Conservation (phyloP, 805 yeast species). For the Hanseniaspora nectarophila region DNA sequence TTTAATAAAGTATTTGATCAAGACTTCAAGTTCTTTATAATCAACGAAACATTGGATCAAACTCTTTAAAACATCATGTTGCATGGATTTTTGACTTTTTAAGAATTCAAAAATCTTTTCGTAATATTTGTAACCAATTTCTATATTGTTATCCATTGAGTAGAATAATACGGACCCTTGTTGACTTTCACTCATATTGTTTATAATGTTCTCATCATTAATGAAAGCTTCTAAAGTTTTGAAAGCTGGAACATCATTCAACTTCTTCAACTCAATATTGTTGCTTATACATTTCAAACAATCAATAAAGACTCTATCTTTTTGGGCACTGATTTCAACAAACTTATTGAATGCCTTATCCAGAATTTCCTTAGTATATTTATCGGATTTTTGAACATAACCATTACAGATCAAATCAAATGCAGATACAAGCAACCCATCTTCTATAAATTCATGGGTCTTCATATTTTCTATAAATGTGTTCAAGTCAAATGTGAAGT, state of each 20-base stretch:
- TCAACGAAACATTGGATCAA: conserved; percentile 10
- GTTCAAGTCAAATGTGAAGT: neutral
- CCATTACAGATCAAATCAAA: conserved; percentile 2
- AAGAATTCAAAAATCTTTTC: neutral
- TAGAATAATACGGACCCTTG: neutral
- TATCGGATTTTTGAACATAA: neutral
- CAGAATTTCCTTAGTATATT: neutral
- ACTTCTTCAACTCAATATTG: conserved; percentile 4
- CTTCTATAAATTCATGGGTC: neutral
- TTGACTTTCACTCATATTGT: neutral
- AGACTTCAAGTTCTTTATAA: conserved; percentile 5
- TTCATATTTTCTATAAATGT: conserved; percentile 7
- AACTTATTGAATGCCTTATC: conserved; percentile 4
- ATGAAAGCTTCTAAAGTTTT: conserved; percentile 6
- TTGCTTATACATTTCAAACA: conserved; percentile 4
- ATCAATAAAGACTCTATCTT: neutral
- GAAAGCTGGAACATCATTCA: conserved; percentile 6
- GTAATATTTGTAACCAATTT: conserved; percentile 10
- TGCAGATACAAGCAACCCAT: neutral
- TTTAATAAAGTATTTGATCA: neutral
- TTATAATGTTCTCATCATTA: neutral
- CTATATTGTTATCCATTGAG: conserved; percentile 6
- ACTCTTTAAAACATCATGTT: neutral
- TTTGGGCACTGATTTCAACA: neutral
- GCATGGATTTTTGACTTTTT: neutral